Evolutionary conservation across 2,329 filamentous ascomycete species (phyloP), one percentile per base, ranked within the genome.

Genomic region (Thelonectria discophora): DNA sequence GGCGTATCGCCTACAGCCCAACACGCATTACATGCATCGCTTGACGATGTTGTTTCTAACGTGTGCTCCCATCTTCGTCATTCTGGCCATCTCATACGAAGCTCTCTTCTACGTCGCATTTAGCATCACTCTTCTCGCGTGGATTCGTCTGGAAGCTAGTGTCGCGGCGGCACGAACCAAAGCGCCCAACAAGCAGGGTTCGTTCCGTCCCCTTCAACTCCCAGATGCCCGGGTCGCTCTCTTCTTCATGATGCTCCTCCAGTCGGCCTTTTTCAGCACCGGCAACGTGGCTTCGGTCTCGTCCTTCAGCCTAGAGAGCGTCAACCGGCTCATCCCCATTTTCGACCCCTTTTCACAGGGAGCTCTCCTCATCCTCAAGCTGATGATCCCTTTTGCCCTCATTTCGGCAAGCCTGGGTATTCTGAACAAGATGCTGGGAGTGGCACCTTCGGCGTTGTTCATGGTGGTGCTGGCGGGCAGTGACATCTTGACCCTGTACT

Each of bases 81-180:
- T 99, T 72, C 86, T 99, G 52, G 97, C 94, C 8, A 97, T 98
- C 69, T 97, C 94, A 1, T 99, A 97, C 79, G 95, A 99, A 77
- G 94, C 94, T 0, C 84, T 99, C 2, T 99, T 99, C 77, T 99
- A 98, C 77, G 87, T 97, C 62, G 88, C 90, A 11, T 99, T 97
- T 77, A 93, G 89, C 72, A 81, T 90, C 55, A 91, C 90, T 20
- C 80, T 99, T 5, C 83, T 97, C 53, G 88, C 89, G 57, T 99
- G 95, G 95, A 92, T 97, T 34, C 88, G 89, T n/a, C 84, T 99
- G 1, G 95, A 99, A 76, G 91, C 96, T 74, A 88, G 87, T 57
- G 86, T 94, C 9, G 70, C 77, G 21, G 61, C 55, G 6, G 71
- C 69, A 46, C 57, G 61, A n/a, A 37, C 59, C 40, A 68, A 75